phyloP scores from a whole-genome alignment of 352 stramenopile genomes.

The Globisporangium camurandrum region DNA sequence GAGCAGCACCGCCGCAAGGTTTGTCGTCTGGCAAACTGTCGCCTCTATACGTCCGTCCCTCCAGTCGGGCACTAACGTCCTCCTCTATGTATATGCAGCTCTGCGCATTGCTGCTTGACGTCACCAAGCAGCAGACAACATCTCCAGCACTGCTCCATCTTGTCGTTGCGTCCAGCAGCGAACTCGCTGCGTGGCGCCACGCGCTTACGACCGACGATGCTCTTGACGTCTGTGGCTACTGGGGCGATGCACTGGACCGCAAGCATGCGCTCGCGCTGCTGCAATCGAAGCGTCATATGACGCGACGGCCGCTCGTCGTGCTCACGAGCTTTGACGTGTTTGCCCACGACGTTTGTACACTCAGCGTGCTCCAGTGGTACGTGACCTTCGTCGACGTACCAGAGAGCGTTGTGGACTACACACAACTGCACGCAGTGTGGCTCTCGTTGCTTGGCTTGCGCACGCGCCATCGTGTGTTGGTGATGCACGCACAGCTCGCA shows the following conservation, averaged over 20 bases:
- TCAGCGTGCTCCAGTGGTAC: constrained; percentile 39
- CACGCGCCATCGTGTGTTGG: constrained; percentile 56
- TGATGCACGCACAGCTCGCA: constrained; percentile 27
- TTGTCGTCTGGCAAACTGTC: neutral
- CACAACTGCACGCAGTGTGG: constrained; percentile 36
- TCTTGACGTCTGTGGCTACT: constrained; percentile 44
- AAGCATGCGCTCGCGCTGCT: constrained; percentile 27
- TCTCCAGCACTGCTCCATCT: constrained; percentile 34
- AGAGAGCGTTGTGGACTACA: constrained; percentile 4
- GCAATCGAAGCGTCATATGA: constrained; percentile 26
- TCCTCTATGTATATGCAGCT: constrained; percentile 12
- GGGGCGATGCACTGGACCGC: constrained; percentile 35
- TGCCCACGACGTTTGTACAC: constrained; percentile 30
- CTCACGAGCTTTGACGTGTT: constrained; percentile 54
- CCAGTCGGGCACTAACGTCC: neutral
- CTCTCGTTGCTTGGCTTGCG: constrained; percentile 38
- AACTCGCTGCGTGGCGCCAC: constrained; percentile 34
- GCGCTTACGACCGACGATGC: constrained; percentile 17
- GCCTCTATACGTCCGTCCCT: too few relatives aligned
- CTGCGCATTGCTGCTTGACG: constrained; percentile 20
- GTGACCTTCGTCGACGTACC: constrained; percentile 39
- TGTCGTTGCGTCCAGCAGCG: constrained; percentile 27
- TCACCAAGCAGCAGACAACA: constrained; percentile 19
- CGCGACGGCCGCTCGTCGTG: constrained; percentile 28
- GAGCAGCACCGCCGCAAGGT: constrained; percentile 10